Percentiles rank a stretch among this genome's conserved stretches.
These are phyloP conservation scores for Eleusine coracana DNA, from an alignment of 176 grass and related monocot genomes.

Conservation along the genomic window DNA sequence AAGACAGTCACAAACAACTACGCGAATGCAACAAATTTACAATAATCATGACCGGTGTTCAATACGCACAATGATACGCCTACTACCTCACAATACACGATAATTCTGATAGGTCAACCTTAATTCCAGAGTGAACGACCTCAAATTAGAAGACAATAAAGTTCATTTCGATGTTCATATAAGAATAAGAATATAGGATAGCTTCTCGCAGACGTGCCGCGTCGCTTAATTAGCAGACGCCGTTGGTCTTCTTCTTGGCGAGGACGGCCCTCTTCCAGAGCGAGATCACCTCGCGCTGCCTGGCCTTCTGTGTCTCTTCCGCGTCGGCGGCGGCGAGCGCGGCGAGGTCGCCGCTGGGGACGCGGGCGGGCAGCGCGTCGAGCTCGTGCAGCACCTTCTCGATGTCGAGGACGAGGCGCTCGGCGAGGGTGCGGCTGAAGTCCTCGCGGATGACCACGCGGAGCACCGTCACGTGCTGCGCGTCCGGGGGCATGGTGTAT, in stretches of 20 bases:
- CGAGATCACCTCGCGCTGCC: slow-evolving; percentile 48
- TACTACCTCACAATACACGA: background rate
- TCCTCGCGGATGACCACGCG: slow-evolving; percentile 83
- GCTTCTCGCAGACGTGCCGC: too few species aligned
- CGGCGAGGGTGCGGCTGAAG: slow-evolving; percentile 88
- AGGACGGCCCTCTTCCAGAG: slow-evolving; percentile 66
- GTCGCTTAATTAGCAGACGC: slow-evolving; percentile 56
- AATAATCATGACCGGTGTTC: background rate
- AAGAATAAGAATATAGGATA: too few species aligned
- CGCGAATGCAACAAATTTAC: background rate
- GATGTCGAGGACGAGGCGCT: slow-evolving; percentile 78
- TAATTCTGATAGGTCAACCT: background rate
- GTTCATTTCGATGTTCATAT: too few species aligned
- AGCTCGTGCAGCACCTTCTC: slow-evolving; percentile 82
- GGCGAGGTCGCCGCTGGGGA: slow-evolving; percentile 7
- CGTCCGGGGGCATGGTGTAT: slow-evolving; percentile 87
- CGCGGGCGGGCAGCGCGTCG: slow-evolving; percentile 45
- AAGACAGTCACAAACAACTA: background rate
- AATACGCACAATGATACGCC: background rate
- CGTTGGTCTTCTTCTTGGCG: slow-evolving; percentile 62
- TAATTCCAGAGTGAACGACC: background rate
- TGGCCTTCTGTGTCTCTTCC: slow-evolving; percentile 27
- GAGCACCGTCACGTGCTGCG: slow-evolving; percentile 76
- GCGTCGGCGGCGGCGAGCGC: background rate
- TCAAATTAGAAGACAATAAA: background rate